phyloP scores from a whole-genome alignment of 176 grass and related monocot species.

The Areca catechu region DNA sequence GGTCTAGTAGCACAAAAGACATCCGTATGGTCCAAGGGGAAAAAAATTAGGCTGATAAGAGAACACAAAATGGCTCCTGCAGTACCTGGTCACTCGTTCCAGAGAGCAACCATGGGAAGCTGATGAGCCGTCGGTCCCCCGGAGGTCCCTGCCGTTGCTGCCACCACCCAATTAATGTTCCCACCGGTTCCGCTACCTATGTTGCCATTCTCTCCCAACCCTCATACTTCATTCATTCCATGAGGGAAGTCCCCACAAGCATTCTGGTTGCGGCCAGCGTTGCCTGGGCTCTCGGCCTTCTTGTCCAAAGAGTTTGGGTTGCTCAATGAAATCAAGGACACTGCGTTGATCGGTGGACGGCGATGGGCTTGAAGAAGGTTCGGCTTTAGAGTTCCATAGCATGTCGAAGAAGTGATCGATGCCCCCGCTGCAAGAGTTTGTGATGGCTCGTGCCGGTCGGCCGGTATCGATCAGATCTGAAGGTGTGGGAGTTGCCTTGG shows the following conservation, averaged over 20 bases:
- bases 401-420: neutral
- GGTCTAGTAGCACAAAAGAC: no score
- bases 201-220: slow-evolving; percentile 35
- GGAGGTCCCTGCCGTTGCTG: neutral
- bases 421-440: neutral
- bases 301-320: slow-evolving; percentile 9
- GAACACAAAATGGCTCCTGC: no score
- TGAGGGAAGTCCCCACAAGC: slow-evolving; percentile 36
- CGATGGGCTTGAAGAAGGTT: neutral
- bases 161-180: slow-evolving; percentile 30
- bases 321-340: neutral
- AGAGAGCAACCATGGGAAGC: slow-evolving; percentile 44
- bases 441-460: neutral
- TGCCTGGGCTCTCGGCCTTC: neutral
- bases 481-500: slow-evolving; percentile 9
- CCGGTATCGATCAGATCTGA: neutral
- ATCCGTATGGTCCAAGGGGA: no score
- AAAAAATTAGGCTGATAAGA: no score
- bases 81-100: slow-evolving; percentile 26
- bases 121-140: slow-evolving; percentile 22
- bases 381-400: neutral
- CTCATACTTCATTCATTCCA: slow-evolving; percentile 50
- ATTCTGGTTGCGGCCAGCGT: slow-evolving; percentile 5
- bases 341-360: neutral
- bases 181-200: neutral